Evolutionary conservation across 2,329 filamentous ascomycete species (phyloP).

Genomic region (Fusarium pseudoanthophilum): DNA sequence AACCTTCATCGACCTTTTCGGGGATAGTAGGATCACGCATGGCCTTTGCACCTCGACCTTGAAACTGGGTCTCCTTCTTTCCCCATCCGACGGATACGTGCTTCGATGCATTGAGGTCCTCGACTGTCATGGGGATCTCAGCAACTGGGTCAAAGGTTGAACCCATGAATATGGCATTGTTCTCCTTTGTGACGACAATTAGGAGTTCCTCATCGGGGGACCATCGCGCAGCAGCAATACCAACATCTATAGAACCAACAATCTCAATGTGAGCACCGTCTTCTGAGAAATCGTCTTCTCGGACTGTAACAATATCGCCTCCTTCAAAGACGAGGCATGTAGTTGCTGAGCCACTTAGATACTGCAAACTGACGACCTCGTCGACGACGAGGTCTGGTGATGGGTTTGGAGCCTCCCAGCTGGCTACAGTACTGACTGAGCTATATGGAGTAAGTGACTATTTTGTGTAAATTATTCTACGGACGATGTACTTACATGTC

Average conservation of each 20-base stretch:
- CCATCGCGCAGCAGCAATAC: slow-evolving; percentile 90
- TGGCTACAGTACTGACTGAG: slow-evolving; percentile 67
- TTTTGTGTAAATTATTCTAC: background rate
- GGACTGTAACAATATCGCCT: slow-evolving; percentile 88
- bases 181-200: slow-evolving; percentile 80
- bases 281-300: slow-evolving; percentile 64
- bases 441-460: slow-evolving; percentile 33
- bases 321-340: slow-evolving; percentile 87
- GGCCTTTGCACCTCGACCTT: slow-evolving; percentile 87
- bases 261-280: slow-evolving; percentile 88
- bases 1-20: slow-evolving; percentile 87
- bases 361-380: slow-evolving; percentile 80
- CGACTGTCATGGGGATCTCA: slow-evolving; percentile 75
- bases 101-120: slow-evolving; percentile 87
- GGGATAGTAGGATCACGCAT: slow-evolving; percentile 94
- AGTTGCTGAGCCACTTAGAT: slow-evolving; percentile 82
- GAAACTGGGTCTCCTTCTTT: slow-evolving; percentile 97
- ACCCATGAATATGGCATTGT: slow-evolving; percentile 91
- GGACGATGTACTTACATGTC: slow-evolving; percentile 52
- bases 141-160: slow-evolving; percentile 86
- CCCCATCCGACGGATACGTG: slow-evolving; percentile 99
- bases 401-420: slow-evolving; percentile 89
- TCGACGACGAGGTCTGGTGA: slow-evolving; percentile 80
- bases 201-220: slow-evolving; percentile 95
- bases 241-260: slow-evolving; percentile 91